Base-by-base conservation (phyloP, 2,329 filamentous ascomycete genomes). In the Epichloe coenophiala region DNA sequence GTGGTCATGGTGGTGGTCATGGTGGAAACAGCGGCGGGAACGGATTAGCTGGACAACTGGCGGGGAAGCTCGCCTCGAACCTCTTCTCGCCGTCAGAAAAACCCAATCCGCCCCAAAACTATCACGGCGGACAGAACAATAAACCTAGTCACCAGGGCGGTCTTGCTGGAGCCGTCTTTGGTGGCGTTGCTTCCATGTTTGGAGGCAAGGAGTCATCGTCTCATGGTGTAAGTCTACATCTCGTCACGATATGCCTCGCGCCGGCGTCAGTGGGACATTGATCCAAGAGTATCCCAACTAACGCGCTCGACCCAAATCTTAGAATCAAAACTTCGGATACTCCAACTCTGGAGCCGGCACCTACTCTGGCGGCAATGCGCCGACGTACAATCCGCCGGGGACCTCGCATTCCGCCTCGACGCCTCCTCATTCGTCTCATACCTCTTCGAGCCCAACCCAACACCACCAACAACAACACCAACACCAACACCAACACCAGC, bases 321-420 rank as follows among this genome's bases (percentile, higher is more conserved):
- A 76, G 70, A 68, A 69, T 53, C 73, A 80, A 56, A 77, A 75
- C 60, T 87, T 77, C 61, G 83, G 81, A 35, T 84, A 84, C 63
- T 79, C 78, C 21, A 76, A 76, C 58, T 63, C 71, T 3, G 74
- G 73, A 42, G 69, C 75, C 42, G 63, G 73, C 43, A 71, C 72
- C 38, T 87, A 86, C 63, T 74, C 70, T 53, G 83, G 80, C 51
- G 71, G 81, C 50, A 71, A 77, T 51, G 78, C 81, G 39, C 83
- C 83, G 12, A 68, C 65, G 5, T 69, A 70, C 53, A 62, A 69
- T 17, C 66, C 68, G 9, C 60, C 64, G 11, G 61, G 63, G 13
- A 60, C 58, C 31, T 50, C 58, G 39, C 58, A 61, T 33, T 57
- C 55, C 23, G 58, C 62, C 37, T 61, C 62, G 42, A 54, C 55